A percentile compares a stretch with the other conserved stretches of the same genome.
phyloP scores from a whole-genome alignment of 257 asterid species.

The Fraxinus anomala region DNA sequence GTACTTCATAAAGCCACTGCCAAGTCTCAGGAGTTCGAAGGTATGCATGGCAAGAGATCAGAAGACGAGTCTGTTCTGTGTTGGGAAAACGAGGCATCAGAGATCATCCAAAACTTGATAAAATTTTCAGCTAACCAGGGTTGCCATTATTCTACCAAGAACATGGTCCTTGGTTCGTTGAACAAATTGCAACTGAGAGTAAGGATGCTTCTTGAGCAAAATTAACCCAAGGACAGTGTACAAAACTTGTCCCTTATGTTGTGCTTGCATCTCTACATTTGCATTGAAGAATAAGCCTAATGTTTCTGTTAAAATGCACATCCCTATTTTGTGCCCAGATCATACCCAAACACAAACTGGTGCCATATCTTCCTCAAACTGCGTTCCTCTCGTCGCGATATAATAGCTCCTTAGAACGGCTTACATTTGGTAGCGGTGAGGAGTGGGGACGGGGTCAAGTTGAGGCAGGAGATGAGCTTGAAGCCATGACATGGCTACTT shows the following conservation, averaged over 20 bases:
- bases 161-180: constrained; percentile 33
- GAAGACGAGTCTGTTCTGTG: constrained; percentile 20
- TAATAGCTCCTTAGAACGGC: neutral
- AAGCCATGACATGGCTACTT: neutral
- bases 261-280: neutral
- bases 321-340: neutral
- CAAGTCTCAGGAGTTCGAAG: constrained; percentile 76
- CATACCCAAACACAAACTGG: neutral
- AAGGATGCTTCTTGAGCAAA: constrained; percentile 53
- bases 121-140: constrained; percentile 31
- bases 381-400: neutral
- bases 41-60: constrained; percentile 47
- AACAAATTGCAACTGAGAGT: constrained; percentile 58
- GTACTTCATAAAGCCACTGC: constrained; percentile 74
- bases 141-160: constrained; percentile 19
- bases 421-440: neutral
- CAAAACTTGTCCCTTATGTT: neutral
- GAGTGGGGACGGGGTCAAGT: too few species aligned
- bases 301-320: neutral
- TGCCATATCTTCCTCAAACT: neutral
- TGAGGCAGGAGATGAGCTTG: neutral
- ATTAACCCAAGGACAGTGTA: constrained; percentile 16
- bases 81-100: constrained; percentile 49
- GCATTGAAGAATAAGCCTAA: neutral
- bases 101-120: constrained; percentile 42